phyloP scores from a whole-genome alignment of 768 basidiomycete genomes.

The Agaricus blazei region DNA sequence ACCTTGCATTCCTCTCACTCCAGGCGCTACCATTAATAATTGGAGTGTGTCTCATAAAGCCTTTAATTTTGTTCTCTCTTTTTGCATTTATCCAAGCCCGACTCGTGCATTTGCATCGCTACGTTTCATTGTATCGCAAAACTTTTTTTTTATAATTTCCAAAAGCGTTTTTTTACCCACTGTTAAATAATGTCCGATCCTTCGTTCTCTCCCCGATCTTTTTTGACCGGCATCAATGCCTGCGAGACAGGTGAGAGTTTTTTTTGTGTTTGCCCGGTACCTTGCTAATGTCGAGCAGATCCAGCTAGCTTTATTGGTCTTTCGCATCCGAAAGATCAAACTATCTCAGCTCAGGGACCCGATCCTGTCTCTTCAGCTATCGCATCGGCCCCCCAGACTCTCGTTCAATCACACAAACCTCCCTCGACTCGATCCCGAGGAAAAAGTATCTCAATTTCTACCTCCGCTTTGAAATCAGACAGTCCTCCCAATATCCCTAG shows the following conservation, averaged over 20 bases:
- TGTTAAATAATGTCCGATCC: conserved; percentile 6
- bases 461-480: background rate
- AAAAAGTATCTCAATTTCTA: background rate
- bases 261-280: background rate
- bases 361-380: background rate
- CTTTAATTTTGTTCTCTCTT: background rate
- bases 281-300: too few species aligned
- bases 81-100: background rate
- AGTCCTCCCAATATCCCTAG: background rate
- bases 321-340: background rate
- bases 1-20: background rate
- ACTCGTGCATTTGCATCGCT: background rate
- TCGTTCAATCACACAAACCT: background rate
- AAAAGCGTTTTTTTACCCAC: background rate
- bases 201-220: background rate
- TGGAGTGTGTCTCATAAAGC: background rate
- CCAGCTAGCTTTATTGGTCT: background rate
- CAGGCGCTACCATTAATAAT: conserved; percentile 8
- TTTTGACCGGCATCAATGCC: background rate
- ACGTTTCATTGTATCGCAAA: background rate
- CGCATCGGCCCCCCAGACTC: background rate
- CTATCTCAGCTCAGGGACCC: background rate
- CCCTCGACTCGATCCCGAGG: background rate
- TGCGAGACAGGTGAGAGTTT: background rate
- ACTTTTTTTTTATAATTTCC: background rate